Base-by-base conservation (phyloP, 208 protist species). In the Vickermania ingenoplastis region DNA sequence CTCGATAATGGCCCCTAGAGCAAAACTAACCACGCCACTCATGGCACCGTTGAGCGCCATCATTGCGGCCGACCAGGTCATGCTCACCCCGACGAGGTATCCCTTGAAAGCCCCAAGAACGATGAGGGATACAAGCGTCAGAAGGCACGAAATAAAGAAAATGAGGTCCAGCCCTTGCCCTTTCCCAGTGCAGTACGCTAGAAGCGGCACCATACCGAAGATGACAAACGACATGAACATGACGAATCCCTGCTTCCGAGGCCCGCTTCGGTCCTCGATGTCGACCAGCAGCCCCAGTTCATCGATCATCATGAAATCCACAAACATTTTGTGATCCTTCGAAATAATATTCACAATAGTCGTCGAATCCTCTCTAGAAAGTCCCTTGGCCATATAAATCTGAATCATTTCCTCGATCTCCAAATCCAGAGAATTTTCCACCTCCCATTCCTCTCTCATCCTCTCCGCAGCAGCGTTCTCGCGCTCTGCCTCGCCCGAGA, bases 281-380 rank as follows among this genome's bases (percentile, higher is more conserved):
- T 95, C 85, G 1, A 91, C 27, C 24, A 92, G 65, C 13, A 97
- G 65, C 5, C 94, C 93, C 13, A 97, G 76, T 66, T 98, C 92
- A 63, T 97, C 86, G 14, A 91, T 80, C 90, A 97, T 97, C 91
- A 97, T 97, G 26, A 96, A 91, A 59, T 97, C 94, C n/a, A 97
- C 91, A 63, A 97, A 97, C 41, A 89, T 72, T 51, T 96, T 91
- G 31, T 61, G 80, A 58, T 98, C 83, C 62, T 96, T 95, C n/a
- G 86, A 89, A 56, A 97, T 96, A 53, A 96, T 94, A 25, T 65
- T 73, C n/a, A 98, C 81, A 41, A 98, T 89, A n/a, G 74, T 84
- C 7, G 64, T 69, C 14, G 95, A 85, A 41, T 98, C 91, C 31
- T 96, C 86, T 30, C 86, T 78, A 17, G 74, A 84, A 3, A 97